Conservation (phyloP, 495 filamentous ascomycete species). For the Apodospora peruviana region DNA sequence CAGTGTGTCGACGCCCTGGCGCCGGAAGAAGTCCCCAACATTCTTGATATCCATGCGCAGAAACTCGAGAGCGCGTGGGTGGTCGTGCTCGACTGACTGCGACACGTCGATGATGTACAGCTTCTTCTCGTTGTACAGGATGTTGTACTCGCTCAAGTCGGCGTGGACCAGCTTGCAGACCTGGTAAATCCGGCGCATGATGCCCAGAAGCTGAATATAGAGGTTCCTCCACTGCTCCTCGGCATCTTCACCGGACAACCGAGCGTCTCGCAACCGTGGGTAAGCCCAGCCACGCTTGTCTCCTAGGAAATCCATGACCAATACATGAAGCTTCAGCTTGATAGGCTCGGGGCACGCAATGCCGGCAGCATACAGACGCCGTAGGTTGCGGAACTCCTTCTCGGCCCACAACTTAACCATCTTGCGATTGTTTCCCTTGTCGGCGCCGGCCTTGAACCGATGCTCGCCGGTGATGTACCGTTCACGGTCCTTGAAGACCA, state of each 20-base stretch:
- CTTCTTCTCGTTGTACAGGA: conserved; percentile 77
- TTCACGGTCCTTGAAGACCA: conserved; percentile 95
- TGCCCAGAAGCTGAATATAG: conserved; percentile 76
- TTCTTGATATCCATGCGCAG: conserved; percentile 98
- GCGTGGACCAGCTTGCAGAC: conserved; percentile 87
- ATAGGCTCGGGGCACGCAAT: conserved; percentile 89
- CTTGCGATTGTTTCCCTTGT: conserved; percentile 83
- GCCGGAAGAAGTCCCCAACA: conserved; percentile 80
- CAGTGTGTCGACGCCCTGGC: conserved; percentile 74
- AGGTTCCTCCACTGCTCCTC: conserved; percentile 73
- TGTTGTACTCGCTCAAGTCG: conserved; percentile 95
- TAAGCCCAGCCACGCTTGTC: conserved; percentile 81
- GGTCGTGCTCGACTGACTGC: conserved; percentile 93
- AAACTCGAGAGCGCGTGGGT: conserved; percentile 86
- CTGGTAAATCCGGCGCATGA: conserved; percentile 91
- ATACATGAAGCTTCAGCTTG: conserved; percentile 78
- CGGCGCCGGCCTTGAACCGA: conserved; percentile 67
- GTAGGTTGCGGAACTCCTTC: conserved; percentile 94
- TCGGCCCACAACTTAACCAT: conserved; percentile 99
- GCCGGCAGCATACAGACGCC: conserved; percentile 71
- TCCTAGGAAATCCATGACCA: conserved; percentile 90
- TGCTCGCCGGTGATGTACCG: conserved; percentile 92
- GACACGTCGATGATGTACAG: conserved; percentile 96
- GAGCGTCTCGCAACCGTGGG: conserved; percentile 62
- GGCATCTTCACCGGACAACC: conserved; percentile 40